phyloP scores from a whole-genome alignment of 2,329 filamentous ascomycete genomes.

The Fusarium fujikuroi region DNA sequence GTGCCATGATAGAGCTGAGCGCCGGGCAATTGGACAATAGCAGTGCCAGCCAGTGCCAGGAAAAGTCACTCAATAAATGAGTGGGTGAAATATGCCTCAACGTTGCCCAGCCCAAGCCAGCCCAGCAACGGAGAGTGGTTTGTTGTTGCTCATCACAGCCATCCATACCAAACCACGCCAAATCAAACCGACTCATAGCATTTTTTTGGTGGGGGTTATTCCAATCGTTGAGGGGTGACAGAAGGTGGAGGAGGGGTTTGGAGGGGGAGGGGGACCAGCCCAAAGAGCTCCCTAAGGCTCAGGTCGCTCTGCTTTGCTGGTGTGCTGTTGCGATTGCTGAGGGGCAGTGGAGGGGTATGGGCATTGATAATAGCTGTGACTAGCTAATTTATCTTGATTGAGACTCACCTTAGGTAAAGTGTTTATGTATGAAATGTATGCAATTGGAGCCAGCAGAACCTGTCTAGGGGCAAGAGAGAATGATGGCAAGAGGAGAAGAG shows the following conservation, averaged over 20 bases:
- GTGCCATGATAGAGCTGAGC: constrained; percentile 13
- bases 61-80: constrained; percentile 1
- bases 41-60: constrained; percentile 6
- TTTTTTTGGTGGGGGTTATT: constrained; percentile 41
- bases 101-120: constrained; percentile 8
- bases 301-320: not conserved
- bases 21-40: not conserved
- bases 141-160: constrained; percentile 44
- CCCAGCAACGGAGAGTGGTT: constrained; percentile 13
- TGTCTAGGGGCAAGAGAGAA: constrained; percentile 23
- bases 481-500: not conserved
- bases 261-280: not conserved
- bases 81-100: constrained; percentile 45
- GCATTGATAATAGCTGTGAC: constrained; percentile 27
- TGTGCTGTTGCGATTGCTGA: constrained; percentile 1
- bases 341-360: constrained; percentile 18
- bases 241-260: constrained; percentile 27
- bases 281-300: not conserved
- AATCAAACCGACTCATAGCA: constrained; percentile 35
- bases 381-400: constrained; percentile 12
- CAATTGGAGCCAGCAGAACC: constrained; percentile 28
- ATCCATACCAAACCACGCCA: constrained; percentile 33
- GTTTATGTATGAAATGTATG: constrained; percentile 23
- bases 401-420: constrained; percentile 36
- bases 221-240: constrained; percentile 34